Percentiles rank a stretch among this genome's conserved stretches.
phyloP scores from a whole-genome alignment of 2,329 filamentous ascomycete genomes.

The Sporothrix variecibatus region DNA sequence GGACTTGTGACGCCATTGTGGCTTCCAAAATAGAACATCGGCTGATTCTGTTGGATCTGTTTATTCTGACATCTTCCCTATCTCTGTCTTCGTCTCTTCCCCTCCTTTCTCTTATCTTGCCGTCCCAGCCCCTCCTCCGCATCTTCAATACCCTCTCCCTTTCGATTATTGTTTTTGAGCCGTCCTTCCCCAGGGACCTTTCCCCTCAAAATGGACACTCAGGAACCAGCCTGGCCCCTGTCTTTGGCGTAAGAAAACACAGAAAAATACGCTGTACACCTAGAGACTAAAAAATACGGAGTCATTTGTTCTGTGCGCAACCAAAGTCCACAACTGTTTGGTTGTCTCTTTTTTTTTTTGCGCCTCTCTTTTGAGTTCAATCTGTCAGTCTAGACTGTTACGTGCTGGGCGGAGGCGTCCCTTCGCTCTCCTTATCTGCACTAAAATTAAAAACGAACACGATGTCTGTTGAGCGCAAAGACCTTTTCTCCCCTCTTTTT shows the following conservation, averaged over 20 bases:
- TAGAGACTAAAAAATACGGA: not conserved
- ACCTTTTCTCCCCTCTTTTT: not conserved
- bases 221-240: not conserved
- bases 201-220: conserved; percentile 6
- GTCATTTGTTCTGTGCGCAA: conserved; percentile 20
- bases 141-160: conserved; percentile 8
- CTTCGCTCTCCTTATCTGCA: not conserved
- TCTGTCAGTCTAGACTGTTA: not conserved
- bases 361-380: not conserved
- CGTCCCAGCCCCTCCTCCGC: conserved; percentile 5
- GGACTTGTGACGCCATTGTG: not conserved
- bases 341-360: not conserved
- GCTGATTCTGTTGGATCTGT: not conserved
- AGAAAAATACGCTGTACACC: no score
- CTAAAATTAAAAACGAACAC: not conserved
- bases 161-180: not conserved
- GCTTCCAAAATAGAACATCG: not conserved
- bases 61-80: not conserved
- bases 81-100: not conserved
- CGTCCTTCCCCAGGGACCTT: not conserved
- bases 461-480: not conserved
- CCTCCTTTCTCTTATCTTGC: not conserved
- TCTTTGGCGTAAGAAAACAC: not conserved
- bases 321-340: conserved; percentile 15
- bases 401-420: conserved; percentile 6